Percentiles rank a stretch among this genome's conserved stretches.
Evolutionary conservation across 768 basidiomycete genomes (phyloP).

Genomic region (Lactifluus hygrophoroides): DNA sequence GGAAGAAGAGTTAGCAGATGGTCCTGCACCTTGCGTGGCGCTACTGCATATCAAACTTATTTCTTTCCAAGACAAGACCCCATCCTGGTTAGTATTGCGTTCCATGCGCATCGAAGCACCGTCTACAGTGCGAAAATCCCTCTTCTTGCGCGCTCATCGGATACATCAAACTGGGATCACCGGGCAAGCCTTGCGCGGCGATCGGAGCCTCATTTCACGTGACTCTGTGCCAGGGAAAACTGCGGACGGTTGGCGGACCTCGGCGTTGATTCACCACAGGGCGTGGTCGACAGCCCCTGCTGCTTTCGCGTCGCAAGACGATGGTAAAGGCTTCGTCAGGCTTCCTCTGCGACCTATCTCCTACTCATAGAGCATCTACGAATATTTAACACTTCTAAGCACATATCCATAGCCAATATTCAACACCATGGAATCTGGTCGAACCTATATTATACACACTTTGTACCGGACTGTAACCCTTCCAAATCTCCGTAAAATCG

Average conservation of each 20-base stretch:
- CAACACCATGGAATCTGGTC: no score
- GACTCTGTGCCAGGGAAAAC: no score
- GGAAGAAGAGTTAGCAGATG: conserved; percentile 1
- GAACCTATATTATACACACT: no score
- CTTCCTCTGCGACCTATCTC: no score
- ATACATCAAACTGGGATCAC: conserved; percentile 5
- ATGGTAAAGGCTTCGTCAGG: no score
- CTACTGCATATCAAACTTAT: conserved; percentile 2
- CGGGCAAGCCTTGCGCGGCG: neutral
- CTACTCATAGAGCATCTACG: no score
- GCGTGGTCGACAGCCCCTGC: neutral
- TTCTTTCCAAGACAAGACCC: conserved; percentile 12
- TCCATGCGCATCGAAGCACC: conserved; percentile 1
- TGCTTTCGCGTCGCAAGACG: neutral
- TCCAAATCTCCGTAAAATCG: neutral
- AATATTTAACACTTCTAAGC: no score
- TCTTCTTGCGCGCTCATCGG: conserved; percentile 14
- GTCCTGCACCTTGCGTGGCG: neutral
- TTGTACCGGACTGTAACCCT: no score
- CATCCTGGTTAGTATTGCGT: conserved; percentile 7
- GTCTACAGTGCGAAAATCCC: conserved; percentile 2
- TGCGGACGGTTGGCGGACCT: neutral
- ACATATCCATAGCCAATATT: no score
- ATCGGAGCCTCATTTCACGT: conserved; percentile 1
- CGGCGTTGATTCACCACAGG: conserved; percentile 2